Evolutionary conservation across 352 stramenopile genomes (phyloP), one percentile per base, ranked within the genome.

Genomic region (Pythium plurisporium): DNA sequence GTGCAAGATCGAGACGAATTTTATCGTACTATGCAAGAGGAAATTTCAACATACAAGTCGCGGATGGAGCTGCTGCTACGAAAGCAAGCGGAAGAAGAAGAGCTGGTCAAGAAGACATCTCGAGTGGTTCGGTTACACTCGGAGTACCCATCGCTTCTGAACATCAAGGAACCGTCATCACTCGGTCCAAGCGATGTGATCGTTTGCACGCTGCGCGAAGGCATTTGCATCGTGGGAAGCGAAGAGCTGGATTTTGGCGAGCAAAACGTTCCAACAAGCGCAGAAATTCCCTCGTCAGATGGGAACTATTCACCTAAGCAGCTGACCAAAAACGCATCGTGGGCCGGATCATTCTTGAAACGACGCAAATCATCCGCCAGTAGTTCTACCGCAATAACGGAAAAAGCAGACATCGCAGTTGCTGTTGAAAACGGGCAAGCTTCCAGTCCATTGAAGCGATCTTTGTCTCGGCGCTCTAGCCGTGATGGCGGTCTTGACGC

Each of bases 1-100:
- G 37, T 54, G 2, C 61, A 64, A 36, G 61, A 69, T 26, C 40
- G 61, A 15, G 61, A 69, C 17, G 49, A 55, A 4, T 69, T 69
- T 23, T 69, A 69, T 34, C 47, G 55, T 6, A 55, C 38, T 19
- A 57, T 69, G 61, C 55, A 69, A 38, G 31, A 41, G 2, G 61
- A 69, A 17, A 45, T 64, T 38, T 31, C 22, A 4, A 49, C 19
- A 17, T 64, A 59, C 48, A 51, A 54, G 17, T 10, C 34, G 4
- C 53, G 62, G 37, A 36, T 69, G 2, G 54, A 64, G 5, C 12
- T 26, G 4, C 23, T 69, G 19, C 19, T 55, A 9, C n/a, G 44
- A 7, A 52, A 53, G 23, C 61, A 64, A 26, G n/a, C 33, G 5
- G 48, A 64, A 26, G 25, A 55, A 8, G 49, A 64, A 42, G 61